phyloP scores from a whole-genome alignment of 2,329 filamentous ascomycete genomes.

The Aspergillus neoniger region DNA sequence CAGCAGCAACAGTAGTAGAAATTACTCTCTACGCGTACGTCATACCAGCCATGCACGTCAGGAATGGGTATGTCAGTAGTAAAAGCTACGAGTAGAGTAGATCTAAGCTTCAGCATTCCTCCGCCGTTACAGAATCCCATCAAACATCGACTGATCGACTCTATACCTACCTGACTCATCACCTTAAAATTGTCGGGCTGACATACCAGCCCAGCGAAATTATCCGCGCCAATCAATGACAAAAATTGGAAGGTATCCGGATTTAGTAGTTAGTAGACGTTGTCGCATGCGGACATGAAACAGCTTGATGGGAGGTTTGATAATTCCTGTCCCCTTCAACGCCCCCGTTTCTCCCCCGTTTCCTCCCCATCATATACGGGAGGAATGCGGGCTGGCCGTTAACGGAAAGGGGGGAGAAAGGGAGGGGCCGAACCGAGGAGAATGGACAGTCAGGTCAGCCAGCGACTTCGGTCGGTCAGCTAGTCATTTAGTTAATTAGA shows the following conservation, averaged over 20 bases:
- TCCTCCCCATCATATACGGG: background rate
- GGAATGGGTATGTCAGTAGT: background rate
- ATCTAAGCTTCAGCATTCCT: background rate
- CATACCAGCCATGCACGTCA: background rate
- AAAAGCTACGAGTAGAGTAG: background rate
- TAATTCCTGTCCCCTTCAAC: too few relatives aligned
- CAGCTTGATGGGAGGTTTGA: background rate
- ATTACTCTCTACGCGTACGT: background rate
- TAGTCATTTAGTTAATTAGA: too few relatives aligned
- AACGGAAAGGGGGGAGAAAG: background rate
- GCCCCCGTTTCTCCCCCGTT: too few relatives aligned
- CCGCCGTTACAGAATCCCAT: background rate
- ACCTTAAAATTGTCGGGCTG: background rate
- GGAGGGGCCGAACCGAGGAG: background rate
- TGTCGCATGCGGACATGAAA: background rate
- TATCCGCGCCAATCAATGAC: background rate
- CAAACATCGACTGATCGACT: background rate
- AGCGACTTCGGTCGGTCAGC: too few relatives aligned
- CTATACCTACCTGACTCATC: background rate
- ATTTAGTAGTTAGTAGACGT: background rate
- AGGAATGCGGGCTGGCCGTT: background rate
- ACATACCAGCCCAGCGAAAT: background rate
- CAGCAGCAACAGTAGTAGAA: too few relatives aligned
- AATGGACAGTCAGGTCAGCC: background rate
- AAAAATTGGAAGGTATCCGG: accelerated